Evolutionary conservation across 1,284 basidiomycete species (phyloP).

Genomic region (Tilletia indica): DNA sequence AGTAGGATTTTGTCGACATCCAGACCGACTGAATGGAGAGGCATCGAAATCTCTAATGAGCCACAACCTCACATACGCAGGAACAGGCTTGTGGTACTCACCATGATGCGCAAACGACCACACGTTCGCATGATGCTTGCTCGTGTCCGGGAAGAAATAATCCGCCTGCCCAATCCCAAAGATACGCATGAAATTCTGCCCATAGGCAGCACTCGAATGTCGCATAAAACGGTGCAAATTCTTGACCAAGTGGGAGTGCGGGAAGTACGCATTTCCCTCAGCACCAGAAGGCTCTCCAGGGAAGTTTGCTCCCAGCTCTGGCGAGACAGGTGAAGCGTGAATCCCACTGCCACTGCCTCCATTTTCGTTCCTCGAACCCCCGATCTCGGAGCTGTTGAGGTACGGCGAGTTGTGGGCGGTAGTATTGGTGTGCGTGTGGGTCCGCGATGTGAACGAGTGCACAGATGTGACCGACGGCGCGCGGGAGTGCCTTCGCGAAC

Average conservation of each 20-base stretch:
- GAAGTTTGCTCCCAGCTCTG: neutral
- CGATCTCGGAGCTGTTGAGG: neutral
- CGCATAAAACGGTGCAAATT: conserved; percentile 61
- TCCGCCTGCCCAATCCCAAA: conserved; percentile 59
- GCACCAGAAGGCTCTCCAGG: conserved; percentile 16
- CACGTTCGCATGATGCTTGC: conserved; percentile 59
- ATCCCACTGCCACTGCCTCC: conserved; percentile 22
- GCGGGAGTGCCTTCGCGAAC: conserved; percentile 26
- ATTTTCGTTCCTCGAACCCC: neutral
- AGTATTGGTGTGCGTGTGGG: conserved; percentile 30
- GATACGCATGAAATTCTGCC: conserved; percentile 59
- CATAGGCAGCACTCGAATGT: conserved; percentile 54
- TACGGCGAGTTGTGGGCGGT: conserved; percentile 19
- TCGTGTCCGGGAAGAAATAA: conserved; percentile 60
- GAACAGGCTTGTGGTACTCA: neutral
- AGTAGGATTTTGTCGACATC: conserved; percentile 60
- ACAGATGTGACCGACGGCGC: conserved; percentile 42
- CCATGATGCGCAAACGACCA: conserved; percentile 45
- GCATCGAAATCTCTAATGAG: neutral
- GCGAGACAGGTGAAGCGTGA: neutral
- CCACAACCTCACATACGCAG: too few relatives aligned
- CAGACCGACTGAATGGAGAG: conserved; percentile 54
- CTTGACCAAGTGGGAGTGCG: conserved; percentile 57
- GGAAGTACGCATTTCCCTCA: conserved; percentile 49
- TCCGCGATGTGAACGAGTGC: conserved; percentile 37